Conservation (phyloP, 805 yeast species). For the Cyberlindnera suaveolens region DNA sequence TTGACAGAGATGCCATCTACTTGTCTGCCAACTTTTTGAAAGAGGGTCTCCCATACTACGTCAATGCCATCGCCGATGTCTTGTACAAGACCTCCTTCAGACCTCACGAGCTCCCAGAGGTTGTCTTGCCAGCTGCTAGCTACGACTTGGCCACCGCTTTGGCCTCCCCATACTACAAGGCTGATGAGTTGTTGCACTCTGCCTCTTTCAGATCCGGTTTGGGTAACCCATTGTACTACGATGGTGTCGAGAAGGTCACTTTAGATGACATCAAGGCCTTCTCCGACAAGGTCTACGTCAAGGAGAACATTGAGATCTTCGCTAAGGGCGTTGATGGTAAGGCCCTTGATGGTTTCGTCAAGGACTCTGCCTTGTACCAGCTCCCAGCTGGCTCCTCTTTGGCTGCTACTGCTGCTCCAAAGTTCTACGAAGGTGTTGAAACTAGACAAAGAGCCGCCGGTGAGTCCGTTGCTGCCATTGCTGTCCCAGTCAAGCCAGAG, state of each 20-base stretch:
- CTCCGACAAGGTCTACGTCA: slow-evolving; percentile 63
- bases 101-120: slow-evolving; percentile 78
- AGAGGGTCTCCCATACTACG: slow-evolving; percentile 87
- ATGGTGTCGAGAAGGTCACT: slow-evolving; percentile 52
- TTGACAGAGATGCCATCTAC: slow-evolving; percentile 80
- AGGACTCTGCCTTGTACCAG: slow-evolving; percentile 55
- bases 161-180: slow-evolving; percentile 47
- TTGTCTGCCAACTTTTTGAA: slow-evolving; percentile 78
- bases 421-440: slow-evolving; percentile 57
- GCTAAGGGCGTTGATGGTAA: slow-evolving; percentile 69
- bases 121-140: slow-evolving; percentile 71
- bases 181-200: slow-evolving; percentile 73
- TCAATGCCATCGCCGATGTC: slow-evolving; percentile 75
- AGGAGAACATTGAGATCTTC: slow-evolving; percentile 62
- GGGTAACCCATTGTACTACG: slow-evolving; percentile 76
- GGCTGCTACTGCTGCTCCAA: slow-evolving; percentile 31
- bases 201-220: slow-evolving; percentile 81
- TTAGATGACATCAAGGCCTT: slow-evolving; percentile 60
- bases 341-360: slow-evolving; percentile 63
- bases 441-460: slow-evolving; percentile 61
- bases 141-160: slow-evolving; percentile 53
- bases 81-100: slow-evolving; percentile 66
- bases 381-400: slow-evolving; percentile 58
- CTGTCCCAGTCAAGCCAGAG: slow-evolving; percentile 64
- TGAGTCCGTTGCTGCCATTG: slow-evolving; percentile 69